phyloP scores from a whole-genome alignment of 257 asterid species.

The Dorcoceras hygrometricum region DNA sequence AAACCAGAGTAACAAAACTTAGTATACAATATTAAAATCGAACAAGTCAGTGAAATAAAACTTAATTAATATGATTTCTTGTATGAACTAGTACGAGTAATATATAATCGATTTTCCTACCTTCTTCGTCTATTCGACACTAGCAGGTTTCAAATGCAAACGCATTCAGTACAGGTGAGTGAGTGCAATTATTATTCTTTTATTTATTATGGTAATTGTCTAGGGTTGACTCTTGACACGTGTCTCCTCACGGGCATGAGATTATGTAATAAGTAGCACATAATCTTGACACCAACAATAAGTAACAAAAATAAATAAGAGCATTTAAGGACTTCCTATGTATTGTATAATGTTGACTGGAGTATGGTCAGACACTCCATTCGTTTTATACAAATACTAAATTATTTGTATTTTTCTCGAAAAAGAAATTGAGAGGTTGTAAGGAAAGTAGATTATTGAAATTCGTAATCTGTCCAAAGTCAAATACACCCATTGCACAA shows the following conservation, averaged over 20 bases:
- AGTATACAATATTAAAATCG: too few species aligned
- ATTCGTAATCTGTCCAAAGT: neutral
- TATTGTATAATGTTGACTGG: constrained; percentile 10
- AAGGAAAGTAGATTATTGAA: constrained; percentile 2
- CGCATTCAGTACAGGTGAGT: too few species aligned
- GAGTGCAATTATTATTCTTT: too few species aligned
- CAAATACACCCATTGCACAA: constrained; percentile 1
- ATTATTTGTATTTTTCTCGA: neutral
- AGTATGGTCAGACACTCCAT: constrained; percentile 25
- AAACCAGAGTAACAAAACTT: too few species aligned
- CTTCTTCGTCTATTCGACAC: too few species aligned
- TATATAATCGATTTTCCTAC: too few species aligned
- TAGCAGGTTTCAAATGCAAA: too few species aligned
- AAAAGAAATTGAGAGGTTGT: constrained; percentile 18
- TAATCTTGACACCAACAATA: neutral
- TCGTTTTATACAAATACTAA: neutral
- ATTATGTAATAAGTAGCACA: constrained; percentile 17
- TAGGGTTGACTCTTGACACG: neutral
- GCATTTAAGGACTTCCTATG: constrained; percentile 18
- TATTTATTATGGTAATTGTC: too few species aligned
- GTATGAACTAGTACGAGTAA: too few species aligned
- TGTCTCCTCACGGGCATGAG: neutral
- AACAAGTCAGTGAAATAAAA: too few species aligned
- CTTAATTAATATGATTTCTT: too few species aligned
- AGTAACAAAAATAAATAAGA: constrained; percentile 15